A percentile compares a stretch with the other conserved stretches of the same genome.
Evolutionary conservation across 2,329 filamentous ascomycete species (phyloP).

Genomic region (Microsporum audouinii): DNA sequence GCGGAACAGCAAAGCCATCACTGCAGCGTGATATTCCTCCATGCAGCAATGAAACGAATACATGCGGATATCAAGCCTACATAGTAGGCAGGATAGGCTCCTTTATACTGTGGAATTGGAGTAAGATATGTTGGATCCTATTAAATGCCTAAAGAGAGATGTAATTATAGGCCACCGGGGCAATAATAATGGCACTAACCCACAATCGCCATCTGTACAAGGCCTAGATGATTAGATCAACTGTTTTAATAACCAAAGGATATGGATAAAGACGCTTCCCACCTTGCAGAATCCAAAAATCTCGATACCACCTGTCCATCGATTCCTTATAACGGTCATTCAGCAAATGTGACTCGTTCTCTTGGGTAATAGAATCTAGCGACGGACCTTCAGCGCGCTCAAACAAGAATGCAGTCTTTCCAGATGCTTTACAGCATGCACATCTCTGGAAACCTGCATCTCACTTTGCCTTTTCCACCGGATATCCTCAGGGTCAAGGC

Average conservation of each 20-base stretch:
- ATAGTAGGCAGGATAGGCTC: not conserved
- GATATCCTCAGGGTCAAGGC: not conserved
- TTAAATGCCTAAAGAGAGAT: not conserved
- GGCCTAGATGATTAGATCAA: not conserved
- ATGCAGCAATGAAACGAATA: not conserved
- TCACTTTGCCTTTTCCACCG: not conserved
- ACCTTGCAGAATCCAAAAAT: not conserved
- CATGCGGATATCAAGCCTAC: not conserved
- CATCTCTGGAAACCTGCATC: not conserved
- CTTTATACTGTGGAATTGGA: not conserved
- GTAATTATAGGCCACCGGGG: not conserved
- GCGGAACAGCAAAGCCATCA: not conserved
- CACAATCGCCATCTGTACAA: not conserved
- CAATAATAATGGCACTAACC: not conserved
- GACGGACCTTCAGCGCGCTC: not conserved
- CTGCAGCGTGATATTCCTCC: too few species aligned
- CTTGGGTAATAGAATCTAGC: not conserved
- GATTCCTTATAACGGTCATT: not conserved
- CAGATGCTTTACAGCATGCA: not conserved
- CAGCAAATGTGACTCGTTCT: not conserved
- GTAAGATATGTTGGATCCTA: not conserved
- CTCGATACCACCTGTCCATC: not conserved
- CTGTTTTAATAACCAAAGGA: not conserved
- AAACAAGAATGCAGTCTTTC: not conserved
- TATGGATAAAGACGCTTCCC: not conserved